Evolutionary conservation across 441 rosid genomes (phyloP).

Genomic region (Adansonia madagascariensis): DNA sequence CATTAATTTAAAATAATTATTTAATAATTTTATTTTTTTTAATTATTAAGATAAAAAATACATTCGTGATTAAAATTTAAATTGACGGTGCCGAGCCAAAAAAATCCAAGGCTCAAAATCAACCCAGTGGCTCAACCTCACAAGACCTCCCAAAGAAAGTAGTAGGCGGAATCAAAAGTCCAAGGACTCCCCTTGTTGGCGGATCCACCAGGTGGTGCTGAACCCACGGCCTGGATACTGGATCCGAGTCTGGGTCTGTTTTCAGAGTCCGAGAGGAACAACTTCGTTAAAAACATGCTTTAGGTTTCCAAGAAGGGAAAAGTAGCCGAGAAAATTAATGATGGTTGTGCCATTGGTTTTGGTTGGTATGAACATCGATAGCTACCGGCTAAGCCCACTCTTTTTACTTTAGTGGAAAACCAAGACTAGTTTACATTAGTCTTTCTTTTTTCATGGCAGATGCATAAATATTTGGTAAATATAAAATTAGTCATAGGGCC

Average conservation of each 20-base stretch:
- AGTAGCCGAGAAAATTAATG: slow-evolving; percentile 28
- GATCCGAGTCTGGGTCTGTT: slow-evolving; percentile 36
- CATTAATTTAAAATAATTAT: no score
- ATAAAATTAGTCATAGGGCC: no score
- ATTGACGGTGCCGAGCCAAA: slow-evolving; percentile 20
- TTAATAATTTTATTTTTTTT: no score
- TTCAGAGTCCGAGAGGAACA: slow-evolving; percentile 23
- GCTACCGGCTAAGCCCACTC: slow-evolving; percentile 37
- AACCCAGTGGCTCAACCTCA: slow-evolving; percentile 30
- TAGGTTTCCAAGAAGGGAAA: slow-evolving; percentile 34
- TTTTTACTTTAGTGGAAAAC: slow-evolving; percentile 29
- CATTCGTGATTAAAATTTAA: no score
- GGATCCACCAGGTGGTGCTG: slow-evolving; percentile 42
- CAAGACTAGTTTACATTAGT: no score
- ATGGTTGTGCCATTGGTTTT: background rate
- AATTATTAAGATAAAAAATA: no score
- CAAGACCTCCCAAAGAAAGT: slow-evolving; percentile 27
- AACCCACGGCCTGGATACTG: slow-evolving; percentile 29
- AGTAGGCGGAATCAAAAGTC: slow-evolving; percentile 54
- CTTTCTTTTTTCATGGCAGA: no score
- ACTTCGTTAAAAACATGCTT: slow-evolving; percentile 16
- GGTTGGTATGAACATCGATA: background rate
- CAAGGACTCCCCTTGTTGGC: slow-evolving; percentile 39
- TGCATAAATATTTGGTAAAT: no score
- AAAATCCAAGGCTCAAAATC: slow-evolving; percentile 30